Base-by-base conservation (phyloP, 306 rosid genomes). In the Alnus glutinosa region DNA sequence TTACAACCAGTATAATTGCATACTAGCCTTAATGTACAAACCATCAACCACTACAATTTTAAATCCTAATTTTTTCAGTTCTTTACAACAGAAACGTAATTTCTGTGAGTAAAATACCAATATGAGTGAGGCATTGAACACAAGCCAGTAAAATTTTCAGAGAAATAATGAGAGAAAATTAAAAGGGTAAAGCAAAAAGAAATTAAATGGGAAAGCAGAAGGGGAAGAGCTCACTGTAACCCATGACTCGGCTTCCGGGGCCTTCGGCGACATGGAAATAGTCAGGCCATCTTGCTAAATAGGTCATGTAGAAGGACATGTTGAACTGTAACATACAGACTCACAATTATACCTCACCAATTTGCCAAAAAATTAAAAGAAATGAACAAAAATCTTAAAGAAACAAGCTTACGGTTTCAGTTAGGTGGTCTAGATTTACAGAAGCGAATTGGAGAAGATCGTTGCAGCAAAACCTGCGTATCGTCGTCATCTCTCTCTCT, bases 271-370 rank as follows among this genome's bases (percentile, higher is more conserved):
- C 97, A 30, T 96, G 97, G 85, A 96, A 96, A 79, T 96, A 96
- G 30, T 96, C 98, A 0, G 98, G 99, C 98, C 99, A 96, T 86
- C 99, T 82, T 3, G 99, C 99, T 1, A 96, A 86, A 76, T 96
- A 96, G 78, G 99, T 91, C 99, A 96, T 93, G 81, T 96, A 96
- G 88, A 93, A 93, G 15, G 98, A 96, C 99, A 96, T 96, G 72
- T 93, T 96, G 85, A 93, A 96, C 98, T 93, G 92, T 50, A 78
- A 84, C 2, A 10, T 28, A 19, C 9, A 2, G 69, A 8, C 30
- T 18, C 1, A 16, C 23, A 16, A 18, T 66, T 13, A 66, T 15
- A 66, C 19, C 47, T 42, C 48, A 42, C 15, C 32, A 42, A 42
- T 1, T 16, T 36, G 18, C 18, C 11, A 44, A 34, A 19, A 52